Percentiles rank a stretch among this genome's conserved stretches.
Conservation (phyloP, 2,329 filamentous ascomycete genomes). For the Aspergillus pseudoterreus region DNA sequence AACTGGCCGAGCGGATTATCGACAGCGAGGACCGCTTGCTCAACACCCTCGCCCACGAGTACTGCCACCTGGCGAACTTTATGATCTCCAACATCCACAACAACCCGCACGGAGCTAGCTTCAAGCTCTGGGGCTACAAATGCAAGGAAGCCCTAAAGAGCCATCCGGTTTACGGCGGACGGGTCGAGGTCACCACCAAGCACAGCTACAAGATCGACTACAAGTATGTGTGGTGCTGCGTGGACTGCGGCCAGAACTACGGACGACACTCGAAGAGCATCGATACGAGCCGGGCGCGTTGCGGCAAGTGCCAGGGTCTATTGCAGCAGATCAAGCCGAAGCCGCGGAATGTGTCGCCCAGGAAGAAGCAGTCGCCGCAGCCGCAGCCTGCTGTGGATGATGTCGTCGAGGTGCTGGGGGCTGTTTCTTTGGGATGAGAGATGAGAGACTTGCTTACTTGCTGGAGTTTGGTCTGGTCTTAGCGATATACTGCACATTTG, state of each 20-base stretch:
- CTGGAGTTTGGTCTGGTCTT: not conserved
- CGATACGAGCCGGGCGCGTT: conserved; percentile 66
- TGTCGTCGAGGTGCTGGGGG: conserved; percentile 8
- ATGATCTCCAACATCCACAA: conserved; percentile 74
- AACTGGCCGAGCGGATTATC: conserved; percentile 85
- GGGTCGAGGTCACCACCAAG: conserved; percentile 77
- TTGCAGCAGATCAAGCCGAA: conserved; percentile 77
- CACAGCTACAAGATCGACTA: conserved; percentile 88
- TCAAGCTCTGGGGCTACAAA: conserved; percentile 64
- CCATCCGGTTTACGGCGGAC: conserved; percentile 55
- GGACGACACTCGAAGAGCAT: conserved; percentile 85
- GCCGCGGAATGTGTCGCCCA: conserved; percentile 51
- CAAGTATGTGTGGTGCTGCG: conserved; percentile 85
- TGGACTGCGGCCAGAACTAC: conserved; percentile 65
- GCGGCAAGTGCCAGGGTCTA: conserved; percentile 68
- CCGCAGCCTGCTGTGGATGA: conserved; percentile 9
- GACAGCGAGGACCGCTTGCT: conserved; percentile 71
- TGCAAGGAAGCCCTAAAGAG: conserved; percentile 34
- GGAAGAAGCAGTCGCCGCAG: conserved; percentile 18
- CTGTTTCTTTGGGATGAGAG: not conserved
- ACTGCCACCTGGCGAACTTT: conserved; percentile 89
- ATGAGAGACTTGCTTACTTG: no score
- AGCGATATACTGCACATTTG: not conserved
- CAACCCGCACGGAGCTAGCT: conserved; percentile 78
- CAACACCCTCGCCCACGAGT: conserved; percentile 94